Evolutionary conservation across 371 early-diverging fungal species (phyloP), one percentile per base, ranked within the genome.

Genomic region (Mortierella sp.): DNA sequence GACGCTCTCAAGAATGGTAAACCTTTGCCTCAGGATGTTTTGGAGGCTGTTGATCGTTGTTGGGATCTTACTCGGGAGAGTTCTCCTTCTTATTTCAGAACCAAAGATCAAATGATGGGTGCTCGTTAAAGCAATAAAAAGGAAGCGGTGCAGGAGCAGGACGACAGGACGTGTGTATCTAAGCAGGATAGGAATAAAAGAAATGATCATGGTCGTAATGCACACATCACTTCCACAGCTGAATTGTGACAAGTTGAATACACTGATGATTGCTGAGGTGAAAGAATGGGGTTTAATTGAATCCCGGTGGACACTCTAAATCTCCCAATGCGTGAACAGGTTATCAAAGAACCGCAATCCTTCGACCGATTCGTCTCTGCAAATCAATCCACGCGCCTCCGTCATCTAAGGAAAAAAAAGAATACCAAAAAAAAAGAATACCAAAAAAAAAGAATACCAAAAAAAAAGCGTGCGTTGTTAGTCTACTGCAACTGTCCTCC

Each of bases 291-390:
- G 42, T 44, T 48, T 50, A 42, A 47, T 44, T 19, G 0, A 2
- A 6, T 26, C 34, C 16, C 42, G n/a, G 1, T 31, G 68, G 10
- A 42, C 44, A 24, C 9, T 70, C 45, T 79, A 81, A 42, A 84
- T 78, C 74, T 84, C 84, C 78, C 79, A 84, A 11, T 76, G 78
- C 14, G 81, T 63, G 76, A 93, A 90, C 45, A 93, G 70, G 80
- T 98, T 98, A 68, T 93, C 94, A 81, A 95, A 97, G 88, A 95
- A 98, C 28, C 93, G 89, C 52, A 97, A 79, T 0, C 97, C 97
- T 79, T 95, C 93, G 1, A 96, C 92, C 4, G 94, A 94, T 75
- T 97, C 96, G 84, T 98, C 98, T 68, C 97, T 92, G 84, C 98
- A 98, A 24, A 97, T 84, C 34, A 92, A 87, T 0, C 96, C 97